Base-by-base conservation (phyloP, 2,329 filamentous ascomycete genomes). In the Magnaporthales sp. region DNA sequence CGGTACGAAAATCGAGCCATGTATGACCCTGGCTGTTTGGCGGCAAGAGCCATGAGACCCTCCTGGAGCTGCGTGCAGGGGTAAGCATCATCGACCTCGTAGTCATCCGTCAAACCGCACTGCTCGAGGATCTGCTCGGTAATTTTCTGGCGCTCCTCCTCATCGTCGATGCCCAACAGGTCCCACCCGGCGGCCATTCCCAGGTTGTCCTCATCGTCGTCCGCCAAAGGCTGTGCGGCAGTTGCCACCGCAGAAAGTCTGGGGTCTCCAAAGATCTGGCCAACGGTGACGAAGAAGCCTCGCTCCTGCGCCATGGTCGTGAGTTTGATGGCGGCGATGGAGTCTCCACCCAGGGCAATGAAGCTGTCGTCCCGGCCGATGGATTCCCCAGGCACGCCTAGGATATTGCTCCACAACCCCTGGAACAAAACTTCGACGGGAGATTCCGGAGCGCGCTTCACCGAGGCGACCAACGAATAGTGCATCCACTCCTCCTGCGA, bases 241-340 rank as follows among this genome's bases (percentile, higher is more conserved):
- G 46, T 22, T 22, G 46, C 46, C 46, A 54, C 46, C 3, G 46
- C 46, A 54, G 46, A 13, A 13, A 54, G 46, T 22, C 46, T 54
- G 46, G 46, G 46, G 15, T 54, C 46, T 19, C 19, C 46, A 27
- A 63, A 32, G 13, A 63, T 63, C 22, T 63, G 27, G 62, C 8
- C 7, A 11, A 63, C 30, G 32, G 4, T 63, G 19, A 63, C 3
- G 9, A 22, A n/a, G 29, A 63, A 24, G 22, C 69, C 70, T 9
- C 63, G 29, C 31, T 67, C 66, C 62, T 73, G 74, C 61, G 70
- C 64, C 22, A 69, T 74, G 60, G 81, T 78, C 0, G 84, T 81
- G 1, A 86, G 72, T 62, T 79, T 81, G 72, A 81, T 82, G 3
- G 76, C 77, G 4, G 71, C 66, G 5, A 80, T 72, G 0, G 78